phyloP scores from a whole-genome alignment of 768 basidiomycete genomes.

The Lactarius hengduanensis region DNA sequence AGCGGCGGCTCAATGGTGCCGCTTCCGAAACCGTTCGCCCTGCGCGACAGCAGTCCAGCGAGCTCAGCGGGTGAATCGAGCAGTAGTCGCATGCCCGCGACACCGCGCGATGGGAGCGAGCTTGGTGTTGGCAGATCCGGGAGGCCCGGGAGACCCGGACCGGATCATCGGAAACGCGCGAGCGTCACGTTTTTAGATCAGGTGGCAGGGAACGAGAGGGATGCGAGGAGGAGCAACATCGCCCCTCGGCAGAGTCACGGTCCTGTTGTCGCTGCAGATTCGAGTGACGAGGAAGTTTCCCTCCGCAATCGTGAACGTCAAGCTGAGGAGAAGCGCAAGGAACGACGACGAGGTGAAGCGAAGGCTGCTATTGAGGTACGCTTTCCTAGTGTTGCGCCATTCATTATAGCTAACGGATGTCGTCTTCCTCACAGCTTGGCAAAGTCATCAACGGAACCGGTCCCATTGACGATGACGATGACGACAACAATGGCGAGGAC shows the following conservation, averaged over 20 bases:
- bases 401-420: neutral
- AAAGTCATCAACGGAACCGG: slow-evolving; percentile 81
- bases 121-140: slow-evolving; percentile 32
- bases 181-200: slow-evolving; percentile 73
- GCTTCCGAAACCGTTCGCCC: slow-evolving; percentile 56
- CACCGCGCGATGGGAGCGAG: slow-evolving; percentile 79
- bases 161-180: slow-evolving; percentile 48
- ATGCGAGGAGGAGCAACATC: slow-evolving; percentile 19
- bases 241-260: slow-evolving; percentile 14
- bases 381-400: slow-evolving; percentile 11
- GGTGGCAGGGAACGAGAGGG: slow-evolving; percentile 37
- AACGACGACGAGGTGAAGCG: slow-evolving; percentile 79
- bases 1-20: neutral
- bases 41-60: slow-evolving; percentile 64
- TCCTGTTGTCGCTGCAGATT: neutral
- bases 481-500: slow-evolving; percentile 25
- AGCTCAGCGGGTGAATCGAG: slow-evolving; percentile 87
- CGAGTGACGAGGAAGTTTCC: slow-evolving; percentile 16
- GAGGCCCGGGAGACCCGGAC: slow-evolving; percentile 31
- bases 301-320: slow-evolving; percentile 27
- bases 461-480: slow-evolving; percentile 49
- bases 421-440: slow-evolving; percentile 56
- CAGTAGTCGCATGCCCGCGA: slow-evolving; percentile 69
- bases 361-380: slow-evolving; percentile 85
- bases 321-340: slow-evolving; percentile 58